A percentile compares a stretch with the other conserved stretches of the same genome.
phyloP scores from a whole-genome alignment of 768 basidiomycete species.

The Pholiota microspora region DNA sequence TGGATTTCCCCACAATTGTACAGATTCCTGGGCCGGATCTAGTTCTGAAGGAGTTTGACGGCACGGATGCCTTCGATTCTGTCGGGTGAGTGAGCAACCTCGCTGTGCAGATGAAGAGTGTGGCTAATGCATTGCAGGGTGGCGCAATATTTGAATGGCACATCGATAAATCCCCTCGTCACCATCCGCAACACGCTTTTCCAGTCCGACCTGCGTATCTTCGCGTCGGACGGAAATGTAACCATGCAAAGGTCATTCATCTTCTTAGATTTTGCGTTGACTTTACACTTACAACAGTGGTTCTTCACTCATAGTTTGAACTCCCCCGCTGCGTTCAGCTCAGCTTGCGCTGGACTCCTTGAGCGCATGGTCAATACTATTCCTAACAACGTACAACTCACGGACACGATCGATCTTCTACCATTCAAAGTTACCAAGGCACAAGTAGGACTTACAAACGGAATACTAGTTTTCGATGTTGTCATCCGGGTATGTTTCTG shows the following conservation, averaged over 20 bases:
- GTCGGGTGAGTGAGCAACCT: slow-evolving; percentile 27
- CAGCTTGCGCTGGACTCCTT: slow-evolving; percentile 33
- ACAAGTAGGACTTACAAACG: slow-evolving; percentile 27
- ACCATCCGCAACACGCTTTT: slow-evolving; percentile 29
- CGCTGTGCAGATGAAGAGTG: neutral
- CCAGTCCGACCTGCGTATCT: slow-evolving; percentile 38
- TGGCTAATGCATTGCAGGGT: slow-evolving; percentile 26
- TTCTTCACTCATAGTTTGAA: slow-evolving; percentile 20
- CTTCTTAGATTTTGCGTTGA: neutral
- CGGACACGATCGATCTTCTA: slow-evolving; percentile 34
- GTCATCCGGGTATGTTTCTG: slow-evolving; percentile 26
- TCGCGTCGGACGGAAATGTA: slow-evolving; percentile 35
- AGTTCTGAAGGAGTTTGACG: slow-evolving; percentile 30
- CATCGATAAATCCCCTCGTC: slow-evolving; percentile 39
- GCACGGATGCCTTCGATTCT: slow-evolving; percentile 34
- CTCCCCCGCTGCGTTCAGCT: slow-evolving; percentile 25
- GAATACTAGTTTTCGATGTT: slow-evolving; percentile 29
- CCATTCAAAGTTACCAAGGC: slow-evolving; percentile 31
- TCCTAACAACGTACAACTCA: slow-evolving; percentile 33
- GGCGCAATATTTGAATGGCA: slow-evolving; percentile 37
- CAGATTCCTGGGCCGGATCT: slow-evolving; percentile 9
- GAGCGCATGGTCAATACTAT: slow-evolving; percentile 43
- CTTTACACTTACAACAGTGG: neutral
- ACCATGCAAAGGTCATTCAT: slow-evolving; percentile 37
- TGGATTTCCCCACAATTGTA: slow-evolving; percentile 37